phyloP scores from a whole-genome alignment of 345 rosid genomes.

The Eucalyptus erythrocorys region DNA sequence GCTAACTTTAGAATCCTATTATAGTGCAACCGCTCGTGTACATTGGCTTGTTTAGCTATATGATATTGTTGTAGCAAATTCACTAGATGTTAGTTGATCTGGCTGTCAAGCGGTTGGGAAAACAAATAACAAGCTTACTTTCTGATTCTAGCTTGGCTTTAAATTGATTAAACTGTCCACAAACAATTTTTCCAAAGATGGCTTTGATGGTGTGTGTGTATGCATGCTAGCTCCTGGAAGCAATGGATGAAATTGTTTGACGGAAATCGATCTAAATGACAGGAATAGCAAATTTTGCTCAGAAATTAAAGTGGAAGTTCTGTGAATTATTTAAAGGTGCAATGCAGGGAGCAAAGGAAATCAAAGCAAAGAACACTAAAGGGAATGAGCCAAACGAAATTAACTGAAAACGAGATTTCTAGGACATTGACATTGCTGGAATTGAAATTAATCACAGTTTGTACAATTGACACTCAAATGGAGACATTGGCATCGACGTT shows the following conservation, averaged over 20 bases:
- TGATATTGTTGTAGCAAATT: background rate
- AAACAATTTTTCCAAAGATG: background rate
- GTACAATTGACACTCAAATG: background rate
- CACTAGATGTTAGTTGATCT: fast-evolving
- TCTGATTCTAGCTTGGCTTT: background rate
- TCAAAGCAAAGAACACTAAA: background rate
- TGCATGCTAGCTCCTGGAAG: background rate
- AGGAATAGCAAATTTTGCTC: too few species aligned
- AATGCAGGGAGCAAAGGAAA: background rate
- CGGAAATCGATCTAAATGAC: too few species aligned
- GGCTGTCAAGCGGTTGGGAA: background rate
- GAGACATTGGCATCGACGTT: background rate
- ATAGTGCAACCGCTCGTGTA: background rate
- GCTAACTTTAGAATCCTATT: background rate
- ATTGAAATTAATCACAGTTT: background rate
- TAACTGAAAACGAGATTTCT: background rate
- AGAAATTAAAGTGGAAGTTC: too few species aligned
- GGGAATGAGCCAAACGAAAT: background rate
- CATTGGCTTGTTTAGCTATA: fast-evolving
- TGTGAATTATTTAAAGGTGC: background rate
- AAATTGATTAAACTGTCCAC: too few species aligned
- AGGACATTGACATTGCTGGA: background rate
- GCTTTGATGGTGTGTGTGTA: background rate
- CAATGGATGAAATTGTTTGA: background rate
- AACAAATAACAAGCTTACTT: background rate